phyloP scores from a whole-genome alignment of 805 yeast species.

The Saccharomycopsis sp. region DNA sequence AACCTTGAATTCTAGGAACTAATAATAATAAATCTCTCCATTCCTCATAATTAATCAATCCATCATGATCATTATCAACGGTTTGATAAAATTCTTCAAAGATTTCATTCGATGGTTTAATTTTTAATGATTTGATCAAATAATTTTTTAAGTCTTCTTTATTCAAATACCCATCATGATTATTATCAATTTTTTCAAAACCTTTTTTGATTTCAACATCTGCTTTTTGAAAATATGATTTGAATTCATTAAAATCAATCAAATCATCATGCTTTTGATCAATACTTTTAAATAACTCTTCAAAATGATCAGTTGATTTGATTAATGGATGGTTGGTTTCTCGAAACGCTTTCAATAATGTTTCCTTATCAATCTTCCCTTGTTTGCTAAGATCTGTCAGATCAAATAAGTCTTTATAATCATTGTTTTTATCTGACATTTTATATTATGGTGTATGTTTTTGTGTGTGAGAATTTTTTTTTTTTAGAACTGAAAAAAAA shows the following conservation, averaged over 20 bases:
- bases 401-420: constrained; percentile 1
- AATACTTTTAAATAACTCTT: constrained; percentile 45
- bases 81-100: constrained; percentile 46
- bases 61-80: constrained; percentile 46
- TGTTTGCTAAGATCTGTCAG: constrained; percentile 16
- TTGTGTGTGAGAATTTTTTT: not conserved
- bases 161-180: constrained; percentile 62
- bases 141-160: constrained; percentile 59
- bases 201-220: constrained; percentile 65
- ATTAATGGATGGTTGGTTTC: constrained; percentile 53
- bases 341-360: constrained; percentile 33
- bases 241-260: constrained; percentile 58
- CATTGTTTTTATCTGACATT: not conserved
- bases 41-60: constrained; percentile 71
- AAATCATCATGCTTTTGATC: constrained; percentile 46
- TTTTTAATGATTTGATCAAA: constrained; percentile 40
- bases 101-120: constrained; percentile 40
- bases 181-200: constrained; percentile 55
- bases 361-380: constrained; percentile 36
- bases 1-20: constrained; percentile 72
- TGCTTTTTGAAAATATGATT: constrained; percentile 50
- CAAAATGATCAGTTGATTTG: constrained; percentile 47
- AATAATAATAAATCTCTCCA: constrained; percentile 75
- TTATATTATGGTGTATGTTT: too few species aligned
- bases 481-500: too few species aligned